Conservation (phyloP, 306 rosid species). For the Trifolium fragiferum region DNA sequence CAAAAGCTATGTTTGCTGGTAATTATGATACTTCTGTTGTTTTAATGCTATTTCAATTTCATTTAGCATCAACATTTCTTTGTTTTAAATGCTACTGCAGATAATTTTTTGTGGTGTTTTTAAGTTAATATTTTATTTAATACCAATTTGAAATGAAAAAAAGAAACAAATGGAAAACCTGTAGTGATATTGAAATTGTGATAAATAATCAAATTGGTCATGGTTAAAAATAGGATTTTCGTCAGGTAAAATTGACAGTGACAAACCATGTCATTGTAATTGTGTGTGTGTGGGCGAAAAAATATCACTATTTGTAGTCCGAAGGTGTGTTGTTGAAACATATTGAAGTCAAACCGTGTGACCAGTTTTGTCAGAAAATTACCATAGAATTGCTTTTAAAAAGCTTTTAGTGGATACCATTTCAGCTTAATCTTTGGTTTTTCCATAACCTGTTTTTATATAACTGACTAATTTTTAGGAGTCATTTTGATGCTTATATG, state of each 20-base stretch:
- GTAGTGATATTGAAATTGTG: slow-evolving; percentile 16
- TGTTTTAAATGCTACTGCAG: slow-evolving; percentile 20
- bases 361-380: slow-evolving; percentile 35
- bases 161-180: slow-evolving; percentile 8
- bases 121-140: slow-evolving; percentile 28
- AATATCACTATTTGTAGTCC: slow-evolving; percentile 12
- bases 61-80: slow-evolving; percentile 25
- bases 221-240: slow-evolving; percentile 27
- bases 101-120: not conserved
- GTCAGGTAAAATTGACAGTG: slow-evolving; percentile 3
- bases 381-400: slow-evolving; percentile 5
- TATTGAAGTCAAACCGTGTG: slow-evolving; percentile 7
- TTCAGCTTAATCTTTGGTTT: slow-evolving; percentile 27
- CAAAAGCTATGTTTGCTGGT: slow-evolving; percentile 56
- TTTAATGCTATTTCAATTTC: slow-evolving; percentile 26
- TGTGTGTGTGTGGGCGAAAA: slow-evolving; percentile 18
- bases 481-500: slow-evolving; percentile 20
- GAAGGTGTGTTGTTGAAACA: slow-evolving; percentile 19
- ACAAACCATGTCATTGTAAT: not conserved
- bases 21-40: slow-evolving; percentile 31
- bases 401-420: slow-evolving; percentile 22
- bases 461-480: slow-evolving; percentile 4
- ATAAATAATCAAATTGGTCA: slow-evolving; percentile 30
- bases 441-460: not conserved
- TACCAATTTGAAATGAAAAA: slow-evolving; percentile 32